Percentiles rank a stretch among this genome's conserved stretches.
phyloP scores from a whole-genome alignment of 345 rosid genomes.

The Corymbia maculata region DNA sequence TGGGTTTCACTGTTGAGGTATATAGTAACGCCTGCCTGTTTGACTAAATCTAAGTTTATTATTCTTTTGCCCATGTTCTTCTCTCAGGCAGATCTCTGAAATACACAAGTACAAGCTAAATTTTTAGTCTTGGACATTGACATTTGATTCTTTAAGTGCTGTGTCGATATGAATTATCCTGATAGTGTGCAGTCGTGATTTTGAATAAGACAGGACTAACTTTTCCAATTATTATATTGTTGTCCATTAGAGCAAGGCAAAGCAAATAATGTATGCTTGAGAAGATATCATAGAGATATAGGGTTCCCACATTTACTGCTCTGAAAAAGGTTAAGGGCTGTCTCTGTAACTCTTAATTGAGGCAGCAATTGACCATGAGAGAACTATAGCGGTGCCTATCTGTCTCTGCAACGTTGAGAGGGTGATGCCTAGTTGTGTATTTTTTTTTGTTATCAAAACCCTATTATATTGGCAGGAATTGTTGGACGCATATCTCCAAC shows the following conservation, averaged over 20 bases:
- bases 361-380: not conserved
- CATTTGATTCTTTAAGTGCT: not conserved
- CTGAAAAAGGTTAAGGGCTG: not conserved
- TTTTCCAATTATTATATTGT: not conserved
- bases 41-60: not conserved
- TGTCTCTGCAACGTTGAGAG: not conserved
- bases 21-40: not conserved
- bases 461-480: constrained; percentile 45
- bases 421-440: not conserved
- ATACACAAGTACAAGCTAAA: not conserved
- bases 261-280: not conserved
- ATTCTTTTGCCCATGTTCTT: not conserved
- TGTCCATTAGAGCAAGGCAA: not conserved
- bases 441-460: not conserved
- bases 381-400: not conserved
- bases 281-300: not conserved
- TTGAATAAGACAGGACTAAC: not conserved
- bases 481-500: constrained; percentile 98
- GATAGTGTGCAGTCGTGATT: not conserved
- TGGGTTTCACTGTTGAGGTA: not conserved
- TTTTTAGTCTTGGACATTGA: not conserved
- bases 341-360: not conserved
- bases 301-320: not conserved
- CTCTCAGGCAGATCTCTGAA: not conserved
- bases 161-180: not conserved